Evolutionary conservation across 169 alveolate genomes (phyloP), one percentile per base, ranked within the genome.

Genomic region (Plasmodium sp.): DNA sequence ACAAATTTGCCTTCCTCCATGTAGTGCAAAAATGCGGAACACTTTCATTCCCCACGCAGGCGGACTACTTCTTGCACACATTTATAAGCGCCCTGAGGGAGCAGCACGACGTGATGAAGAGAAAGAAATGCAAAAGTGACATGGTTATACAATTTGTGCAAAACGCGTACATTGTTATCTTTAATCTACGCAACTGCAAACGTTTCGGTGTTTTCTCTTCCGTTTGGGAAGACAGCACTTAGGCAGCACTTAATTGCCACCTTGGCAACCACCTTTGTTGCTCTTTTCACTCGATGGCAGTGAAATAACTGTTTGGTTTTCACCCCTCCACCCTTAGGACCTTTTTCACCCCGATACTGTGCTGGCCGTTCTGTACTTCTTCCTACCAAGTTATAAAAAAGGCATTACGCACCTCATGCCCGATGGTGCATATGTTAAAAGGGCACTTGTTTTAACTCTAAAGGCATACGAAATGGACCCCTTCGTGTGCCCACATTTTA

Each of bases 291-390:
- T 16, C 41, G 33, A 27, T 67, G 12, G n/a, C n/a, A 0, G 12
- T 67, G 0, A 67, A 18, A 67, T 22, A 67, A 67, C 5, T 82
- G 22, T 71, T 72, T 12, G 12, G 31, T 45, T 80, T 1, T 18
- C 45, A 0, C 34, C 34, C 16, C 36, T n/a, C 16, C 18, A 36
- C 36, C 75, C 77, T 18, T 36, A 84, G 92, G 77, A 84, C 22
- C n/a, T 10, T n/a, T 84, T 84, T 41, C 73, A 84, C 51, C 92
- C 92, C 5, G 92, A 84, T 36, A 72, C 82, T 43, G 67, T 84
- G 9, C 83, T 84, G 56, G 92, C 92, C 75, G 77, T 84, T 12
- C 92, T 84, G 33, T 84, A 84, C 83, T 84, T 71, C 73, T 84
- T 84, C 73, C 41, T 84, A 5, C 92, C 92, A 84, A 84, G 92